A percentile compares a stretch with the other conserved stretches of the same genome.
phyloP scores from a whole-genome alignment of 139 green algal genomes.

The Chlamydomonas sphaeroides region DNA sequence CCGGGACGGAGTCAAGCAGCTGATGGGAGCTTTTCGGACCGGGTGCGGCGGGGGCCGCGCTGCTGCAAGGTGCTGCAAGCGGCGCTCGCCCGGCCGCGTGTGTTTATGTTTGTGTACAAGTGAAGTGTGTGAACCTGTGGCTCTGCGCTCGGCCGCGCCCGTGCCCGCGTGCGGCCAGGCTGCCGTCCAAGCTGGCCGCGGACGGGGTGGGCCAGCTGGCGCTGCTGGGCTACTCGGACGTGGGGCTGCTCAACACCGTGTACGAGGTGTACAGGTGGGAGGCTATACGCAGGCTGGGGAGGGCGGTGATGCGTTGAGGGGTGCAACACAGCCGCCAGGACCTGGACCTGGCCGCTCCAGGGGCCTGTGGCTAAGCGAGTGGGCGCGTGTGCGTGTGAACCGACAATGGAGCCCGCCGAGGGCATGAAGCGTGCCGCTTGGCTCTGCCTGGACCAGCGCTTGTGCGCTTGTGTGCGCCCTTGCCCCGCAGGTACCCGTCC shows the following conservation, averaged over 20 bases:
- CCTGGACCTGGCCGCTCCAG: no score
- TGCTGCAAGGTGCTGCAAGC: background rate
- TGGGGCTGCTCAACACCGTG: background rate
- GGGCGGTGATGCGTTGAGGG: no score
- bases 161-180: background rate
- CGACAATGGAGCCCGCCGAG: no score
- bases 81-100: no score
- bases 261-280: conserved; percentile 6
- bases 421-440: no score
- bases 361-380: no score
- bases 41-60: background rate
- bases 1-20: background rate
- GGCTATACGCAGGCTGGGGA: no score
- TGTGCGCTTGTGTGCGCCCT: no score
- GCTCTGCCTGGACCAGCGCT: no score
- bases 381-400: no score
- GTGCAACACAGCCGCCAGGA: no score
- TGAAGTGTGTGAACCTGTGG: background rate
- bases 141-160: background rate
- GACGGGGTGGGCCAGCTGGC: background rate
- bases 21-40: background rate
- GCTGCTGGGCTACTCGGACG: background rate
- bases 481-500: conserved; percentile 6
- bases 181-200: background rate
- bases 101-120: no score